Evolutionary conservation across 768 basidiomycete genomes (phyloP).

Genomic region (Aureoboletus auriporus): DNA sequence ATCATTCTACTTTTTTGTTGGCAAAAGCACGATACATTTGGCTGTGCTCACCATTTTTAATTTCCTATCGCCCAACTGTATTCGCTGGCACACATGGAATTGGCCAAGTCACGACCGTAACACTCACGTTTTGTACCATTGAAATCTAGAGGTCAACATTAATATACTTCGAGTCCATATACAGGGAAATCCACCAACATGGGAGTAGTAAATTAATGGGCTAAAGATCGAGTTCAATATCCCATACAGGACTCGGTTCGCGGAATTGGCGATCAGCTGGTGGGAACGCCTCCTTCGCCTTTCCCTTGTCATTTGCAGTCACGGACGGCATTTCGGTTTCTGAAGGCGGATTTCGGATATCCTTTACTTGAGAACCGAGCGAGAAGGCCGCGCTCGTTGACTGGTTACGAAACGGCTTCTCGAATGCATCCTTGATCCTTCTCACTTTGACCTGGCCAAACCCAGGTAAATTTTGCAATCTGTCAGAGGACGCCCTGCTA

Average conservation of each 20-base stretch:
- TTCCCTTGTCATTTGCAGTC: constrained; percentile 9
- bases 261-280: constrained; percentile 23
- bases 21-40: neutral
- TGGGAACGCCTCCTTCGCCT: constrained; percentile 18
- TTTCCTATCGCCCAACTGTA: too few relatives aligned
- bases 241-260: constrained; percentile 63
- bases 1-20: neutral
- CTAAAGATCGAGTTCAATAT: constrained; percentile 59
- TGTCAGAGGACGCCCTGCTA: constrained; percentile 64
- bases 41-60: too few relatives aligned
- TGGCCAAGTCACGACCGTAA: too few relatives aligned
- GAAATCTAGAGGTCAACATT: too few relatives aligned
- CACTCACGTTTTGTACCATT: too few relatives aligned
- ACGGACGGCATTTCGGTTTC: neutral
- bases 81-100: too few relatives aligned
- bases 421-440: constrained; percentile 87
- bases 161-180: too few relatives aligned
- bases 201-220: constrained; percentile 13
- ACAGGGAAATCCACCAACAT: neutral
- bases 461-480: constrained; percentile 81
- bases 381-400: constrained; percentile 46
- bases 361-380: constrained; percentile 23
- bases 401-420: constrained; percentile 77
- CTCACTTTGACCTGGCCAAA: constrained; percentile 93
- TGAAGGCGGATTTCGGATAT: neutral